Evolutionary conservation across 495 filamentous ascomycete genomes (phyloP).

Genomic region (Aspergillus avenaceus): DNA sequence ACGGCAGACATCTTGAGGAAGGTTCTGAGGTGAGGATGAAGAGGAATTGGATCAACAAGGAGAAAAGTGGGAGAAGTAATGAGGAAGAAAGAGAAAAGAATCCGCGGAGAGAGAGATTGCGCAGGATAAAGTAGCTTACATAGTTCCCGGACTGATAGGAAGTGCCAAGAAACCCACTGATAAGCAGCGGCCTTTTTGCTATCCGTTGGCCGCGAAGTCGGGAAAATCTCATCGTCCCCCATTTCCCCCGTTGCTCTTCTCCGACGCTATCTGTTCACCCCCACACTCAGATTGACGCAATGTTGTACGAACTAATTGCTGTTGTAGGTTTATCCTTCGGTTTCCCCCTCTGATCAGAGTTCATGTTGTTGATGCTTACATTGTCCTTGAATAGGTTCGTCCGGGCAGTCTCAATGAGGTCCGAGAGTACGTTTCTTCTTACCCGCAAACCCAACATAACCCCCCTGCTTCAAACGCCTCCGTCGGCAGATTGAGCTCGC

Average conservation of each 20-base stretch:
- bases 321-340: conserved; percentile 59
- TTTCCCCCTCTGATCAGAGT: background rate
- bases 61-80: conserved; percentile 23
- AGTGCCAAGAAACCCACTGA: conserved; percentile 28
- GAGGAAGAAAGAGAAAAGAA: conserved; percentile 21
- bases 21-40: conserved; percentile 3
- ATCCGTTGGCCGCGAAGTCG: conserved; percentile 10
- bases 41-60: conserved; percentile 15
- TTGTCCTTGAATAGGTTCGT: conserved; percentile 62
- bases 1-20: conserved; percentile 35
- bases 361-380: conserved; percentile 6
- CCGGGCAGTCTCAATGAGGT: conserved; percentile 83
- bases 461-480: conserved; percentile 2
- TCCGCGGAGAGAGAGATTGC: conserved; percentile 9
- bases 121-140: background rate
- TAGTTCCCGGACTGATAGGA: conserved; percentile 8
- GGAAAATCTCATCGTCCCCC: conserved; percentile 22
- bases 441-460: too few relatives aligned
- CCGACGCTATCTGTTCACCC: conserved; percentile 8
- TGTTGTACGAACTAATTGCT: conserved; percentile 97
- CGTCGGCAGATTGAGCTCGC: background rate
- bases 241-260: conserved; percentile 8
- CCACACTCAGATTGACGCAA: conserved; percentile 30
- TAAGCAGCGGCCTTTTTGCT: conserved; percentile 9
- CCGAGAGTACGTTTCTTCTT: conserved; percentile 83